Base-by-base conservation (phyloP, 1,284 basidiomycete species). In the Ganoderma resinaceum region DNA sequence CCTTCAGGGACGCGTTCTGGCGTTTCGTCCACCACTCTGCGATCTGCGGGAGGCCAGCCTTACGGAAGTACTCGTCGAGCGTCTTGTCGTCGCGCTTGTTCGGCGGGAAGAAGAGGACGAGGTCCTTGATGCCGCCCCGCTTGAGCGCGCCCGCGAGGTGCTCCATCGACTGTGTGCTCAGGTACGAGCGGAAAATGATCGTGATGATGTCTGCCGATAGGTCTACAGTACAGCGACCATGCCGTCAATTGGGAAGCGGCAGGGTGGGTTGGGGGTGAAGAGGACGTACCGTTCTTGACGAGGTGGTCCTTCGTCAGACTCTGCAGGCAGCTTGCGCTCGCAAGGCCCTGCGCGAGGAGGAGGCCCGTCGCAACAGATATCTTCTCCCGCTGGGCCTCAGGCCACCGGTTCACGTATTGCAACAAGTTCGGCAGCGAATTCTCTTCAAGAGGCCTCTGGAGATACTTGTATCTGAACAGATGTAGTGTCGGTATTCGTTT, bases 391-490 rank as follows among this genome's bases (percentile, higher is more conserved):
- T 94, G 90, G 29, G 82, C 84, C 18, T 86, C 79, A 5, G 89
- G 81, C 95, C 95, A 97, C 75, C 93, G 91, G 78, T 95, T 90
- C 77, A 94, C 89, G 79, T 98, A 98, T 79, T 97, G 95, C 71
- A 99, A 83, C 64, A 99, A 86, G 63, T 87, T 89, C 3, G 95
- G 94, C 38, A 99, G 86, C 67, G 95, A 89, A 53, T 86, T 89
- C 79, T 92, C 92, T 82, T 98, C 97, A 61, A 99, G 90, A 55
- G 96, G 95, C 80, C 93, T 95, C 83, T 98, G 97, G 74, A 99
- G 93, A 86, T 98, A 99, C 81, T 98, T 98, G 87, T 98, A 99
- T 82, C 95, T 96, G 26, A n/a, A n/a, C 53, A 40, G 42, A 26
- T 29, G 26, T 3, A 29, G 12, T 9, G 26, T 53, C 52, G 62